Base-by-base conservation (phyloP, 2,329 filamentous ascomycete species). In the Onygenales sp. region DNA sequence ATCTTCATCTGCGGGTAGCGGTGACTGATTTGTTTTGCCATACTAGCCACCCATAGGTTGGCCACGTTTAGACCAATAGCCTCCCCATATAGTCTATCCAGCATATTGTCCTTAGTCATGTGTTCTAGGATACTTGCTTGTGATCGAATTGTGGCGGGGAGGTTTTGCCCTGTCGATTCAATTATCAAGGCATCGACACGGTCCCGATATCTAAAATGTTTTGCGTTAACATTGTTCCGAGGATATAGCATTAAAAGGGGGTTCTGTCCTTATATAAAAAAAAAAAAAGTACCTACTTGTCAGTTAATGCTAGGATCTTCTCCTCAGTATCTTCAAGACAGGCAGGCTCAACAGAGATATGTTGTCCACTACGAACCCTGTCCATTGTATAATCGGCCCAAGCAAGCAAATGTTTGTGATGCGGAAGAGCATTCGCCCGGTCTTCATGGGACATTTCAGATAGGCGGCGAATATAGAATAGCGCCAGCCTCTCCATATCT, bases 1-100 rank as follows among this genome's bases (percentile, higher is more conserved):
- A 77, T 66, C 2, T 70, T 69, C 50, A 73, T 63, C n/a, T 66
- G 65, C 0, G 75, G 75, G 47, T 71, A 71, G 2, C 70, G 66
- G 51, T 73, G 64, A 0, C 64, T 52, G 8, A 78, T 62, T 21
- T 69, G 66, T 5, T 63, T 61, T 14, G 69, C 59, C 14, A 70
- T 60, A 13, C 58, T 39, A 32, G 59, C 63, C 8, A 69, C 43
- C 35, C 64, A 61, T 1, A 54, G 44, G 43, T 66, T 63, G 11
- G 59, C 56, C 3, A 45, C 10, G 13, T 27, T 5, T 42, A 57
- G 5, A 11, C 55, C 56, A 3, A 57, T 17, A 4, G 54, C 56
- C 1, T 55, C 43, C 2, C n/a, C 49, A 43, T 61, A 59, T 8
- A 38, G 57, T 13, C 44, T n/a, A 54, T 51, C 54, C 39, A 58